Conservation (phyloP, 1,284 basidiomycete genomes). For the Entoloma clypeatum region DNA sequence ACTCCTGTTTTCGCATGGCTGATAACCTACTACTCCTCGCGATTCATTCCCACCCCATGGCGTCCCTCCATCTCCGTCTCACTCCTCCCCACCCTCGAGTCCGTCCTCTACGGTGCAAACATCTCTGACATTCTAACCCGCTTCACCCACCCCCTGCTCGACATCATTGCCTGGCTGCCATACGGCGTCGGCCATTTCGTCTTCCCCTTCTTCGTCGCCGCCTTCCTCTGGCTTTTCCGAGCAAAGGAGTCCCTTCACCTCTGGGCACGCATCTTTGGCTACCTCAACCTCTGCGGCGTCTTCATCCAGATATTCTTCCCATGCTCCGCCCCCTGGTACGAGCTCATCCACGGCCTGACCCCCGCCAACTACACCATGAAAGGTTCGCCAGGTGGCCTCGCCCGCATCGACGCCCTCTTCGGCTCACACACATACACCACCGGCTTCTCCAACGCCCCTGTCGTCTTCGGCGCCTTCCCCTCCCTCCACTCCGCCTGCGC, state of each 20-base stretch:
- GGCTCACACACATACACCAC: conserved; percentile 75
- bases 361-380: conserved; percentile 91
- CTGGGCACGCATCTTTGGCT: conserved; percentile 89
- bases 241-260: conserved; percentile 79
- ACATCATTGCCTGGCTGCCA: conserved; percentile 93
- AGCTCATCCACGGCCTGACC: conserved; percentile 93
- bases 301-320: conserved; percentile 88
- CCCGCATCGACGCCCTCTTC: conserved; percentile 90
- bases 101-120: conserved; percentile 94
- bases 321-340: conserved; percentile 97
- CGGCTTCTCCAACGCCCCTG: conserved; percentile 85
- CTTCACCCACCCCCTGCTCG: conserved; percentile 88
- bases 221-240: conserved; percentile 57
- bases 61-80: conserved; percentile 88
- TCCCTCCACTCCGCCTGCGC: conserved; percentile 89
- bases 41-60: conserved; percentile 75
- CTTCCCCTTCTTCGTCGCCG: conserved; percentile 75
- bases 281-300: conserved; percentile 90
- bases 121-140: conserved; percentile 95
- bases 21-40: conserved; percentile 81
- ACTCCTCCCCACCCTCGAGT: conserved; percentile 90
- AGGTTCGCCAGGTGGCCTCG: conserved; percentile 90
- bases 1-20: conserved; percentile 86
- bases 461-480: conserved; percentile 97
- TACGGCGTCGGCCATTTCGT: conserved; percentile 93